Evolutionary conservation across 2,329 filamentous ascomycete genomes (phyloP).

Genomic region (Xylaria hypoxylon): DNA sequence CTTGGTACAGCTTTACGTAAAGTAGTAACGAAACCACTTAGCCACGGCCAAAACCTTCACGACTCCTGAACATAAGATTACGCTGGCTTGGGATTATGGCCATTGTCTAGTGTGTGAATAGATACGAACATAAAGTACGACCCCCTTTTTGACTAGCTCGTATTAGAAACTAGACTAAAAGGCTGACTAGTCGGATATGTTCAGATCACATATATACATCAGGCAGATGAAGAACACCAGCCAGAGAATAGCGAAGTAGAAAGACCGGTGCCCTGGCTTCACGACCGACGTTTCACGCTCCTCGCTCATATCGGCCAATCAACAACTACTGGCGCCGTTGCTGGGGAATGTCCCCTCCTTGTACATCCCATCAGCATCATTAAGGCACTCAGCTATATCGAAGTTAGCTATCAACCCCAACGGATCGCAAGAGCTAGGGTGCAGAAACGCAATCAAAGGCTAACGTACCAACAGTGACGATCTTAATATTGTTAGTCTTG

Average conservation of each 20-base stretch:
- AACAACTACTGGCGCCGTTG: constrained; percentile 52
- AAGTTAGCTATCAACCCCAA: constrained; percentile 27
- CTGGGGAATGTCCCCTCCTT: constrained; percentile 55
- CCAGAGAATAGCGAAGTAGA: neutral
- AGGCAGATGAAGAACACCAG: neutral
- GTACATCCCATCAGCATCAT: constrained; percentile 56
- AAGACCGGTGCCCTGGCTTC: neutral
- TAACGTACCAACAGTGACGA: constrained; percentile 63
- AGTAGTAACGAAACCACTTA: too few relatives aligned
- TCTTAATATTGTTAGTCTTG: constrained; percentile 58
- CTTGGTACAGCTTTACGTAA: too few relatives aligned
- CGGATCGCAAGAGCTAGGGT: too few relatives aligned
- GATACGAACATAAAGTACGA: neutral
- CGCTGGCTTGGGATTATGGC: too few relatives aligned
- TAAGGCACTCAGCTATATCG: constrained; percentile 56
- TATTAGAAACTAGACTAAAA: neutral
- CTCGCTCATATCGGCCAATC: neutral
- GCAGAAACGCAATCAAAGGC: neutral
- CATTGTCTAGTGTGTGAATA: neutral
- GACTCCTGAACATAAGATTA: too few relatives aligned
- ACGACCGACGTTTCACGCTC: neutral
- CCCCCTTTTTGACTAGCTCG: neutral
- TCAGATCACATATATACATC: constrained; percentile 24
- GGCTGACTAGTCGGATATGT: neutral
- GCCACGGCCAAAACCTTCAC: too few relatives aligned